Evolutionary conservation across 768 basidiomycete genomes (phyloP).

Genomic region (Daedaleopsis nitida): DNA sequence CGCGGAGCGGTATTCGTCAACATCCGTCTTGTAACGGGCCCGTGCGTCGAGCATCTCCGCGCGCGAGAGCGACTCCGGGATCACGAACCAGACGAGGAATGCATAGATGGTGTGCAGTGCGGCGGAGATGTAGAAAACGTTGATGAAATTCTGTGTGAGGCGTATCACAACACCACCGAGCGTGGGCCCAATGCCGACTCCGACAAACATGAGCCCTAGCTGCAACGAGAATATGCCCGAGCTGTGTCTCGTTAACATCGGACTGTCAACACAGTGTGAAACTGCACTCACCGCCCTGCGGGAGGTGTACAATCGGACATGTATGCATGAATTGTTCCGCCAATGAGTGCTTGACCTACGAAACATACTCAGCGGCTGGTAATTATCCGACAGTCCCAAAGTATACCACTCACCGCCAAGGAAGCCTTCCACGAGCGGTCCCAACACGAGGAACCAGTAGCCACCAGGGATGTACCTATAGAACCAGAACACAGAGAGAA

Average conservation of each 20-base stretch:
- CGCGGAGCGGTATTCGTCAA: constrained; percentile 28
- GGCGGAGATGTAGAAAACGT: constrained; percentile 72
- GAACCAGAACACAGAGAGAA: constrained; percentile 65
- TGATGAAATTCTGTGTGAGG: constrained; percentile 52
- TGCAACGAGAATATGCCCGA: constrained; percentile 66
- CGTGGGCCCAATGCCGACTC: constrained; percentile 78
- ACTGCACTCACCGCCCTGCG: constrained; percentile 46
- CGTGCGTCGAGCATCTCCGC: constrained; percentile 47
- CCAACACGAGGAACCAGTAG: constrained; percentile 76
- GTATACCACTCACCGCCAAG: constrained; percentile 59
- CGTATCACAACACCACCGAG: constrained; percentile 68
- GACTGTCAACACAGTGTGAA: neutral
- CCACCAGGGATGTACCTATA: constrained; percentile 70
- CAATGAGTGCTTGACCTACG: constrained; percentile 28
- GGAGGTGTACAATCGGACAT: constrained; percentile 66
- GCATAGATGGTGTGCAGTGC: constrained; percentile 52
- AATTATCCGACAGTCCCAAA: neutral
- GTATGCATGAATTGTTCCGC: constrained; percentile 64
- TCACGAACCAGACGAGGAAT: constrained; percentile 51
- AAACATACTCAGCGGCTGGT: neutral
- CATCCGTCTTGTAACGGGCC: constrained; percentile 38
- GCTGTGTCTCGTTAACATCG: constrained; percentile 35
- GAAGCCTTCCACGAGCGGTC: constrained; percentile 65
- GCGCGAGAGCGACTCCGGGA: constrained; percentile 78
- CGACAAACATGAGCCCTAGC: constrained; percentile 68